Conservation (phyloP, 192 early-diverging fungal species). For the Coemansia sp. region DNA sequence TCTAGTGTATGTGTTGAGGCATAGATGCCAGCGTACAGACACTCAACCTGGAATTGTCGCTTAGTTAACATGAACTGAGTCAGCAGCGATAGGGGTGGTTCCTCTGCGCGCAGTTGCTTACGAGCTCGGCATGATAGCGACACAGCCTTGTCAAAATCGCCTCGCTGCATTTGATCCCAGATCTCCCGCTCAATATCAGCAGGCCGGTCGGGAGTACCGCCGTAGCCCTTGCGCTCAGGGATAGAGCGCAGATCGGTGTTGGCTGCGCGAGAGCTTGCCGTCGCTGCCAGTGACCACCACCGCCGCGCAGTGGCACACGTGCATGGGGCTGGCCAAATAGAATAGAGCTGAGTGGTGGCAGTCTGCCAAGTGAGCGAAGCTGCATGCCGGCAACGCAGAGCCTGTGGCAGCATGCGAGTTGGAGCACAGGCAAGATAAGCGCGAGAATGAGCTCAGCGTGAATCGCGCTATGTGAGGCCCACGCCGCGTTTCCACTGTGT, state of each 20-base stretch:
- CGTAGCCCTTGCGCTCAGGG: neutral
- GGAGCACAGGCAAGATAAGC: neutral
- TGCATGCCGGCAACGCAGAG: slow-evolving; percentile 21
- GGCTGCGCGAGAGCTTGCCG: neutral
- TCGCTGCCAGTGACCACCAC: neutral
- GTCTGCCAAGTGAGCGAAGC: neutral
- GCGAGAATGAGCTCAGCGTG: neutral
- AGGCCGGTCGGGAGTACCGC: neutral
- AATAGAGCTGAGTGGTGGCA: neutral
- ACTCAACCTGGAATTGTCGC: slow-evolving; percentile 16
- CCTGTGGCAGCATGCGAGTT: slow-evolving; percentile 14
- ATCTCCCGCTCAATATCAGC: slow-evolving; percentile 3
- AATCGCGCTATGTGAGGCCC: neutral
- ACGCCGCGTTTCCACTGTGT: neutral
- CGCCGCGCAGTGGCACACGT: neutral
- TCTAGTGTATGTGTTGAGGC: neutral
- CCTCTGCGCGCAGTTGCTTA: neutral
- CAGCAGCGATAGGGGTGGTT: neutral
- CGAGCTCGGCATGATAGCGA: slow-evolving; percentile 2
- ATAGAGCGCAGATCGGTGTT: neutral
- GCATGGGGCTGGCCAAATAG: neutral
- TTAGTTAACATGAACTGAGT: slow-evolving; percentile 22
- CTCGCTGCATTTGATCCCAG: slow-evolving; percentile 14
- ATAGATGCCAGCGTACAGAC: slow-evolving; percentile 26
- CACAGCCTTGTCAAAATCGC: slow-evolving; percentile 7